Evolutionary conservation across 2,329 filamentous ascomycete genomes (phyloP), one percentile per base, ranked within the genome.

Genomic region (Dothistroma pini): DNA sequence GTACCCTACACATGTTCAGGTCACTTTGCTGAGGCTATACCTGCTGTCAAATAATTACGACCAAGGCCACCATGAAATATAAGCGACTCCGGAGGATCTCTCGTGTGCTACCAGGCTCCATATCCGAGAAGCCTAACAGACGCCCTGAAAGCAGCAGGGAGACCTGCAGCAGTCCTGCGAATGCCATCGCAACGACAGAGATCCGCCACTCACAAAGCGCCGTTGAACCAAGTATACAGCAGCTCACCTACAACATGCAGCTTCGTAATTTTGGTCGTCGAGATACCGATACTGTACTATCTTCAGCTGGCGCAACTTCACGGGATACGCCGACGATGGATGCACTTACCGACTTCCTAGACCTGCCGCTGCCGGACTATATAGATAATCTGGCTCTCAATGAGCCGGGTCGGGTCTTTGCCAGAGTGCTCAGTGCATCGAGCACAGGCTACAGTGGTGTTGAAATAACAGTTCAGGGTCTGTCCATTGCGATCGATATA

Each of bases 401-500:
- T 22, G 49, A 54, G 14, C 57, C 57, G 11, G 44, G 54, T 14
- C 49, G 57, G 12, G 38, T 58, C 35, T 54, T 58, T 21, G 50
- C 57, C 16, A 32, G 47, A 35, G 50, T 58, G 19, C 57, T 58
- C 16, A 54, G 49, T 5, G 50, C 49, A 10, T 54, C 21, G 9
- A 34, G 19, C 19, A 21, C 29, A 11, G 35, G 25, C 9, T 58
- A 58, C 35, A 14, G 31, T 19, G 53, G 25, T 19, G 53, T 16
- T n/a, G 34, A 47, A 1, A 32, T 62, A 5, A 60, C 54, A 1
- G 56, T 60, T n/a, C 53, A 52, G 25, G 57, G 60, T 16, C 53
- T 65, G 7, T 56, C 60, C 12, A 47, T 56, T 19, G 60, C 63
- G 25, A 54, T 63, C 35, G 56, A 65, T 41, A 57, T 57, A 44